Percentiles rank a stretch among this genome's conserved stretches.
phyloP scores from a whole-genome alignment of 1,139 yeast species.

The Nakaseomyces uthaithaninus region DNA sequence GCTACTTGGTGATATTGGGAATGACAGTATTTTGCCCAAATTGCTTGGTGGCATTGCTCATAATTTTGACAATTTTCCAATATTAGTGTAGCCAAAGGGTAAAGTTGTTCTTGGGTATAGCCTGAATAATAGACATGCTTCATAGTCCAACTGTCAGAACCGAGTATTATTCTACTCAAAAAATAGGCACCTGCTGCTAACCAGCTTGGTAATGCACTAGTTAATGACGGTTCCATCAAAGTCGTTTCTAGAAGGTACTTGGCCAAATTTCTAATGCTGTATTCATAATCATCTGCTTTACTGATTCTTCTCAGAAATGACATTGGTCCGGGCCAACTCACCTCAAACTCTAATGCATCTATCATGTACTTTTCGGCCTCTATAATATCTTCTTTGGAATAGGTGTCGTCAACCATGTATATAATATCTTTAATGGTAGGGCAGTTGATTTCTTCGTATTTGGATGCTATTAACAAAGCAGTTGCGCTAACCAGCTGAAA shows the following conservation, averaged over 20 bases:
- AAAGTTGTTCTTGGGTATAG: conserved; percentile 71
- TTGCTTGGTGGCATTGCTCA: conserved; percentile 65
- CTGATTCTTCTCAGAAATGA: conserved; percentile 83
- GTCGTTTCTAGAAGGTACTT: conserved; percentile 85
- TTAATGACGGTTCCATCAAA: conserved; percentile 79
- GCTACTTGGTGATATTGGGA: conserved; percentile 21
- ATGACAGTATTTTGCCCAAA: conserved; percentile 65
- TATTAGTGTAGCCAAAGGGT: conserved; percentile 63
- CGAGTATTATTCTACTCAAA: conserved; percentile 61
- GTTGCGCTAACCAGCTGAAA: conserved; percentile 95
- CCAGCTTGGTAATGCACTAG: conserved; percentile 88
- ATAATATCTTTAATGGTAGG: conserved; percentile 91
- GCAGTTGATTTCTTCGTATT: conserved; percentile 89
- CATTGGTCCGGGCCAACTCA: conserved; percentile 99
- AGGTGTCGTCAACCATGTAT: conserved; percentile 89
- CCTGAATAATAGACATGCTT: conserved; percentile 87
- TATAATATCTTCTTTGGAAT: conserved; percentile 69
- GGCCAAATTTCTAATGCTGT: conserved; percentile 84
- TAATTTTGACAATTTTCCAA: conserved; percentile 66
- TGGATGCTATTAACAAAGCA: conserved; percentile 89
- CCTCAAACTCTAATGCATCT: conserved; percentile 78
- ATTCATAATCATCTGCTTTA: conserved; percentile 91
- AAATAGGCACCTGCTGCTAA: conserved; percentile 89
- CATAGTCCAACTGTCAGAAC: conserved; percentile 56
- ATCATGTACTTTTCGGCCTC: conserved; percentile 90